A percentile compares a stretch with the other conserved stretches of the same genome.
Evolutionary conservation across 225 moss, liverwort and hornwort genomes (phyloP).

Genomic region (Physcomitrellopsis africana): DNA sequence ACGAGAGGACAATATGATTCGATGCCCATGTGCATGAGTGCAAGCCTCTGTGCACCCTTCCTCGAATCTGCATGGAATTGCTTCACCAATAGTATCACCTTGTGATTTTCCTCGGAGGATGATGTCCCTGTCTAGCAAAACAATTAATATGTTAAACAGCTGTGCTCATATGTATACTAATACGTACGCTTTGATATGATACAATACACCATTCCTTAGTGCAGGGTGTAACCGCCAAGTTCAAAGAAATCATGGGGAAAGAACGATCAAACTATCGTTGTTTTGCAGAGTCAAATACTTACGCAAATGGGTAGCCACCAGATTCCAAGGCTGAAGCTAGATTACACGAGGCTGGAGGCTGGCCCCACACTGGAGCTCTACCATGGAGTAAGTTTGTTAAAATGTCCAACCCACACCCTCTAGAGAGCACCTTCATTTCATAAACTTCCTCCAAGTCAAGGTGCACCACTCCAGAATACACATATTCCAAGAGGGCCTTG

Average conservation of each 20-base stretch:
- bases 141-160: slow-evolving; percentile 1
- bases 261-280: slow-evolving; percentile 3
- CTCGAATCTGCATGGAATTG: slow-evolving; percentile 22
- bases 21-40: slow-evolving; percentile 67
- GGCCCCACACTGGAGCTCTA: slow-evolving; percentile 62
- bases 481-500: slow-evolving; percentile 62
- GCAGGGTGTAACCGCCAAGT: not conserved
- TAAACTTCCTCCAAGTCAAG: slow-evolving; percentile 49
- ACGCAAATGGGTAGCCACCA: slow-evolving; percentile 54
- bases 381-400: slow-evolving; percentile 63
- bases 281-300: slow-evolving; percentile 37
- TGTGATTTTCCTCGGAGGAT: slow-evolving; percentile 44
- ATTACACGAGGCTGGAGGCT: slow-evolving; percentile 60
- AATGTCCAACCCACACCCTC: slow-evolving; percentile 67
- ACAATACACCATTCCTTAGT: not conserved
- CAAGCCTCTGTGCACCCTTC: slow-evolving; percentile 35
- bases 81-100: slow-evolving; percentile 26
- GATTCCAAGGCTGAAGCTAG: slow-evolving; percentile 52
- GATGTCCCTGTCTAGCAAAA: slow-evolving; percentile 56
- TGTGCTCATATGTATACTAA: not conserved
- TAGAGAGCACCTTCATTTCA: slow-evolving; percentile 64
- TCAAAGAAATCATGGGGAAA: not conserved
- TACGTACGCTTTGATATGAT: not conserved
- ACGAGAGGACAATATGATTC: slow-evolving; percentile 66
- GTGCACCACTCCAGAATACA: slow-evolving; percentile 74